These are phyloP conservation scores for Talaromyces sp. DNA, from an alignment of 2,329 filamentous ascomycete genomes.

Conservation along the genomic window DNA sequence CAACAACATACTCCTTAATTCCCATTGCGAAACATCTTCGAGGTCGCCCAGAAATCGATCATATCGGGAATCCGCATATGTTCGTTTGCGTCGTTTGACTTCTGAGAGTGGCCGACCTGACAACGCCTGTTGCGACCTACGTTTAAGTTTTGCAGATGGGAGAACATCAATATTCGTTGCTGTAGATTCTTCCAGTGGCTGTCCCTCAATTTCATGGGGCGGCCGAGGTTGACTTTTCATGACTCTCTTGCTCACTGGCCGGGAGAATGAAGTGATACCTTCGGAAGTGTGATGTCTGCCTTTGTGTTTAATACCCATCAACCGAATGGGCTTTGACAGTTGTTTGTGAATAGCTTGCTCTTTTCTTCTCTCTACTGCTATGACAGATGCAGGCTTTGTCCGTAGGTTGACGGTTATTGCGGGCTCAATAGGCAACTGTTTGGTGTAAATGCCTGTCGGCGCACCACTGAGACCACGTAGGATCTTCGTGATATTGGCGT, in stretches of 20 bases:
- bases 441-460: slow-evolving; percentile 6
- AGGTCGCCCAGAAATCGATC: slow-evolving; percentile 11
- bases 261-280: slow-evolving; percentile 28
- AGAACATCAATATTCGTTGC: slow-evolving; percentile 3
- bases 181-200: background rate
- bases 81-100: slow-evolving; percentile 6
- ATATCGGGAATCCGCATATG: slow-evolving; percentile 7
- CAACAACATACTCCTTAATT: background rate
- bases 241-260: slow-evolving; percentile 20
- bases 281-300: slow-evolving; percentile 19
- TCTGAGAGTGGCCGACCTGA: slow-evolving; percentile 3
- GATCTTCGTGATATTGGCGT: slow-evolving; percentile 34
- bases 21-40: slow-evolving; percentile 16
- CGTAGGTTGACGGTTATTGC: slow-evolving; percentile 37
- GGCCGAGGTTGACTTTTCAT: background rate
- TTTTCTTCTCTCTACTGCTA: slow-evolving; percentile 28
- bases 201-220: background rate
- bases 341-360: slow-evolving; percentile 26
- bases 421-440: slow-evolving; percentile 28
- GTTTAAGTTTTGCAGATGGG: background rate
- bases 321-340: slow-evolving; percentile 27
- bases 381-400: slow-evolving; percentile 33
- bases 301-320: slow-evolving; percentile 30
- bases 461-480: slow-evolving; percentile 13
- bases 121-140: background rate